Evolutionary conservation across 2,329 filamentous ascomycete genomes (phyloP).

Genomic region (Gnomoniopsis smithogilvyi): DNA sequence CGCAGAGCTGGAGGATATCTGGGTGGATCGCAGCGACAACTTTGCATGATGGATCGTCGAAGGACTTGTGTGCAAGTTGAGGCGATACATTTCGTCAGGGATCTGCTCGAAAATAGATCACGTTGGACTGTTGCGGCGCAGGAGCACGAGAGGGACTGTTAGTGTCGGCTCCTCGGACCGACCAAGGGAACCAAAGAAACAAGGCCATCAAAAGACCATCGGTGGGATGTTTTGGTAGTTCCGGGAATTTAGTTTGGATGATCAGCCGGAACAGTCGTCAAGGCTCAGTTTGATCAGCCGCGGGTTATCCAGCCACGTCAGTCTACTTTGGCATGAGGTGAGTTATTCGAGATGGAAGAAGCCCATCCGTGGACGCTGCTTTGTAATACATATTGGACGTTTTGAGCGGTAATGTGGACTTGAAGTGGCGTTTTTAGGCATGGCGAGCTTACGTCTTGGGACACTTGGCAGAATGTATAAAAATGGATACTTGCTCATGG

Average conservation of each 20-base stretch:
- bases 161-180: not conserved
- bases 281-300: not conserved
- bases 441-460: constrained; percentile 1
- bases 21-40: constrained; percentile 89
- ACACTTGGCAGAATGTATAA: not conserved
- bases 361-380: not conserved
- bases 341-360: not conserved
- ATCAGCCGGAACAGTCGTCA: not conserved
- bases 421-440: constrained; percentile 13
- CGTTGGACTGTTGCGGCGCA: too few relatives aligned
- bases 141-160: too few relatives aligned
- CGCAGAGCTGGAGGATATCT: constrained; percentile 93
- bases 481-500: not conserved
- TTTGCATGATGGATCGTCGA: constrained; percentile 63
- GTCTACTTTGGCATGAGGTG: not conserved
- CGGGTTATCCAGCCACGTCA: not conserved
- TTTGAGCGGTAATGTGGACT: not conserved
- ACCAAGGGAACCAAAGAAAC: not conserved
- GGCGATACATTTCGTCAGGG: not conserved
- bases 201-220: not conserved
- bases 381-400: not conserved
- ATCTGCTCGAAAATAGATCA: too few relatives aligned
- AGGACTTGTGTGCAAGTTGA: not conserved
- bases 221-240: not conserved
- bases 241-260: not conserved